These are phyloP conservation scores for Solanum lycopersicoides DNA, from an alignment of 257 asterid genomes.

Conservation along the genomic window DNA sequence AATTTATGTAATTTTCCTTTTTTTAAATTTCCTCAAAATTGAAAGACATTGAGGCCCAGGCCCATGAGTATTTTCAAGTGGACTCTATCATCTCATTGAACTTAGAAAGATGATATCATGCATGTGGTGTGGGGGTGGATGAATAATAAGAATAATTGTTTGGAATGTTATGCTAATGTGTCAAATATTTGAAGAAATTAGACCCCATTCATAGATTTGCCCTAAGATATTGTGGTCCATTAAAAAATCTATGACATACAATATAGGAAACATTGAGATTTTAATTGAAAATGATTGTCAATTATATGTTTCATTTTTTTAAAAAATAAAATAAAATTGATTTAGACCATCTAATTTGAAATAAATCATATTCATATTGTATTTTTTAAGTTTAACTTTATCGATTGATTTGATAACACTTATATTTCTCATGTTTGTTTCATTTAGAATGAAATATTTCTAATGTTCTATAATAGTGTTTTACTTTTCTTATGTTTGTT, in stretches of 20 bases:
- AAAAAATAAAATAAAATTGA: too few species aligned
- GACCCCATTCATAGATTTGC: not conserved
- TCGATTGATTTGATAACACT: not conserved
- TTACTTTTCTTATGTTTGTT: not conserved
- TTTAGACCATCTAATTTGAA: not conserved
- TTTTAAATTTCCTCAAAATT: not conserved
- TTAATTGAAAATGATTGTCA: not conserved
- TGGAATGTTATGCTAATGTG: not conserved
- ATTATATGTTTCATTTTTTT: not conserved
- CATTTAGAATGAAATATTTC: not conserved
- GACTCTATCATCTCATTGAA: not conserved
- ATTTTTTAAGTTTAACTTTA: not conserved
- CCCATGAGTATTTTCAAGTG: not conserved
- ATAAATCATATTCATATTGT: not conserved
- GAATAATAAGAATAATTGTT: not conserved
- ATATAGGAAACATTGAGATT: not conserved
- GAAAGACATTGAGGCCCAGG: not conserved
- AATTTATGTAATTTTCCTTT: too few species aligned
- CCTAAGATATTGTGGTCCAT: not conserved
- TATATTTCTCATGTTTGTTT: not conserved
- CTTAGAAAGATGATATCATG: not conserved
- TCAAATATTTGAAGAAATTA: not conserved
- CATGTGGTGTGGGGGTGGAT: not conserved
- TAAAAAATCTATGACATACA: not conserved
- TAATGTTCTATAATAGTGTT: not conserved